phyloP scores from a whole-genome alignment of 2,329 filamentous ascomycete species.

The Leptodontidium sp. region DNA sequence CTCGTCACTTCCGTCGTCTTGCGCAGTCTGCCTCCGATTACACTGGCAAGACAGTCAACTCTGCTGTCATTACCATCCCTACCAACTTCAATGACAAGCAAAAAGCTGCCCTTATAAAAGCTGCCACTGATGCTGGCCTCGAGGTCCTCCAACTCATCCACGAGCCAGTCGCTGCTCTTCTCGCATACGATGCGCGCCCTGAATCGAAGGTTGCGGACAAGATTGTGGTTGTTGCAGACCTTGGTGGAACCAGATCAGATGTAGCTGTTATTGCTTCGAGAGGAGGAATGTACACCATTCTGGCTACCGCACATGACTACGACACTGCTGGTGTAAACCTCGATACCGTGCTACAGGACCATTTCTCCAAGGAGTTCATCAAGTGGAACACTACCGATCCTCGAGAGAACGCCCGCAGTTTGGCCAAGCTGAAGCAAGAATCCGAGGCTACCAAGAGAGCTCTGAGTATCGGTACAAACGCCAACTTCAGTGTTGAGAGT shows the following conservation, averaged over 20 bases:
- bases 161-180: slow-evolving; percentile 86
- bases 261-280: slow-evolving; percentile 89
- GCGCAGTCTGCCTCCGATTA: slow-evolving; percentile 87
- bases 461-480: slow-evolving; percentile 85
- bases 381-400: slow-evolving; percentile 93
- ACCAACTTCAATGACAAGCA: slow-evolving; percentile 93
- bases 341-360: slow-evolving; percentile 90
- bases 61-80: slow-evolving; percentile 92
- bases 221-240: slow-evolving; percentile 87
- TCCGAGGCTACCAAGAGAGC: slow-evolving; percentile 92
- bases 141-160: slow-evolving; percentile 93
- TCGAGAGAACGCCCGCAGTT: slow-evolving; percentile 77
- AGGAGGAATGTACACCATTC: slow-evolving; percentile 94
- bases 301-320: slow-evolving; percentile 95
- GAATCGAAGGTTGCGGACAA: slow-evolving; percentile 83
- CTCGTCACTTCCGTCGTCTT: slow-evolving; percentile 84
- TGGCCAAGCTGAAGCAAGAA: slow-evolving; percentile 94
- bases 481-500: slow-evolving; percentile 92
- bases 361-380: slow-evolving; percentile 98
- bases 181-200: slow-evolving; percentile 89
- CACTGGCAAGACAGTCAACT: slow-evolving; percentile 90
- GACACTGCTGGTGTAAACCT: slow-evolving; percentile 87
- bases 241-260: slow-evolving; percentile 92
- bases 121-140: slow-evolving; percentile 81
- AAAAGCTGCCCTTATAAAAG: slow-evolving; percentile 78